Evolutionary conservation across 495 filamentous ascomycete genomes (phyloP).

Genomic region (Entonaema liquescens): DNA sequence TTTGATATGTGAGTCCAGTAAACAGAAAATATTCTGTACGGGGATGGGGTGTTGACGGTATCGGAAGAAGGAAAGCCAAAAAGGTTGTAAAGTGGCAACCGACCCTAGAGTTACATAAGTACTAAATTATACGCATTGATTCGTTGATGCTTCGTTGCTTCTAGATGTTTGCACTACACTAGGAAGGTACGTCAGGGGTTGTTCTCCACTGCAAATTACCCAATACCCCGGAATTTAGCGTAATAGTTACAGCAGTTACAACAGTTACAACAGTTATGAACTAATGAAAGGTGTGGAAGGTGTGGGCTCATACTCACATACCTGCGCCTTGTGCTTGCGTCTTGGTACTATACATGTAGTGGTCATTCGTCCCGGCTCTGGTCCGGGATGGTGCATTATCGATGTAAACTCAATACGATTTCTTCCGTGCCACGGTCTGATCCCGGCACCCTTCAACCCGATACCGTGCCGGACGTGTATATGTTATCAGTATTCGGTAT

Average conservation of each 20-base stretch:
- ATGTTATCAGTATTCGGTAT: background rate
- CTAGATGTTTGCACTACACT: background rate
- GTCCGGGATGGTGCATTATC: constrained; percentile 5
- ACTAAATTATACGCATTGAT: constrained; percentile 27
- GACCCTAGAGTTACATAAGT: background rate
- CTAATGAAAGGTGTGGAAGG: background rate
- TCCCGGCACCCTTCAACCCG: constrained; percentile 24
- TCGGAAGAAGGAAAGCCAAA: constrained; percentile 19
- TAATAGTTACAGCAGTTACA: constrained; percentile 1
- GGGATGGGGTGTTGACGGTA: constrained; percentile 11
- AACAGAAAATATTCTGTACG: no score
- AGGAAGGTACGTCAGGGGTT: background rate
- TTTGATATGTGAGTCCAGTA: background rate
- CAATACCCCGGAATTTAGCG: constrained; percentile 37
- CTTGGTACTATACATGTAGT: background rate
- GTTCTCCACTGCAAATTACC: constrained; percentile 8
- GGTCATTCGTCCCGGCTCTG: background rate
- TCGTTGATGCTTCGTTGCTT: constrained; percentile 21
- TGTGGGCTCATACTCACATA: constrained; percentile 1
- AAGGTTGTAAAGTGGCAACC: background rate
- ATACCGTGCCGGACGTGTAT: constrained; percentile 9
- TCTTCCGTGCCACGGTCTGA: constrained; percentile 29
- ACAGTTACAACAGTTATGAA: background rate
- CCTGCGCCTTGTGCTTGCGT: background rate
- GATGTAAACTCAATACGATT: constrained; percentile 13